Evolutionary conservation across 2,329 filamentous ascomycete species (phyloP).

Genomic region (Daldinia sp.): DNA sequence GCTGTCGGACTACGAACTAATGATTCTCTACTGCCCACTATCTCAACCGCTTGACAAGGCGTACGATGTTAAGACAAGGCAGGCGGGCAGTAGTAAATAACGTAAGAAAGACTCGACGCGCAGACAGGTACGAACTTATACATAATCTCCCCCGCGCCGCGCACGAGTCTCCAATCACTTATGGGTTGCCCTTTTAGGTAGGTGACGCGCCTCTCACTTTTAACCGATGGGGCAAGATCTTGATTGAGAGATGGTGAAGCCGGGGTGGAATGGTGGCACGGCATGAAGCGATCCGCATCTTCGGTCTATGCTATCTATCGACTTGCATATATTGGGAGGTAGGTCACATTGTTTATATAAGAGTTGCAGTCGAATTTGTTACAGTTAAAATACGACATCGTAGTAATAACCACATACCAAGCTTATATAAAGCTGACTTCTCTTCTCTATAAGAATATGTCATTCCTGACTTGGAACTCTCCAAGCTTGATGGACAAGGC

Average conservation of each 20-base stretch:
- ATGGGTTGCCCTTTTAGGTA: conserved; percentile 36
- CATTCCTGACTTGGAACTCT: neutral
- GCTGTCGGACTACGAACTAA: conserved; percentile 25
- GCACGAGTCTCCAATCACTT: conserved; percentile 30
- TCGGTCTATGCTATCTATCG: conserved; percentile 12
- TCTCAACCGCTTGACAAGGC: conserved; percentile 22
- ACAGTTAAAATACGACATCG: neutral
- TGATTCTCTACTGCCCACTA: conserved; percentile 21
- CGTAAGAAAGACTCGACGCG: conserved; percentile 11
- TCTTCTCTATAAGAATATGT: neutral
- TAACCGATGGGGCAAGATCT: conserved; percentile 36
- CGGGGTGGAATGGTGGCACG: conserved; percentile 29
- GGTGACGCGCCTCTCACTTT: conserved; percentile 39
- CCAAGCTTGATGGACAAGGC: no score
- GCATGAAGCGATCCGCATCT: conserved; percentile 33
- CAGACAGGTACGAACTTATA: conserved; percentile 27
- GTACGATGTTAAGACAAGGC: conserved; percentile 6
- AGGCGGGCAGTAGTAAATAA: conserved; percentile 11
- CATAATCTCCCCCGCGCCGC: conserved; percentile 21
- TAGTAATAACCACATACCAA: neutral
- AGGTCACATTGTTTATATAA: neutral
- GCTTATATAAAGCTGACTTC: neutral
- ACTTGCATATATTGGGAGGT: neutral
- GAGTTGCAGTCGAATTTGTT: neutral
- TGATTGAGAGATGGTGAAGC: conserved; percentile 25